Base-by-base conservation (phyloP, 2,329 filamentous ascomycete species). In the Phialocephala sp. region DNA sequence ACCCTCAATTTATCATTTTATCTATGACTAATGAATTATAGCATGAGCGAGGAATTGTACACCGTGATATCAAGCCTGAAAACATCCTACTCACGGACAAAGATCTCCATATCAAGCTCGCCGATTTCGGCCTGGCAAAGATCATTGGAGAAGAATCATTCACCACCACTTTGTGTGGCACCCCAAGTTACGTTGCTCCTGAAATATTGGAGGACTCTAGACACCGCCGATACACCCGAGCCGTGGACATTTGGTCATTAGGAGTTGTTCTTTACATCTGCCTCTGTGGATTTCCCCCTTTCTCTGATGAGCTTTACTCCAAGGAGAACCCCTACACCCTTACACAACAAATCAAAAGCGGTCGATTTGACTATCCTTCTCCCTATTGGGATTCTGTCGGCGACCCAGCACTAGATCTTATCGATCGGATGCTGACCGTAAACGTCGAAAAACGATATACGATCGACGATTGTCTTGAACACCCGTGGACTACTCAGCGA, bases 141-240 rank as follows among this genome's bases (percentile, higher is more conserved):
- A 98, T 99, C 71, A 97, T 99, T 71, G 96, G 96, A 68, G 95
- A 99, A 77, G 93, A 97, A 76, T 97, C 94, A 0, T 99, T 99
- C 76, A 98, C 95, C 1, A 97, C 94, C 0, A 98, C 95, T 0
- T 82, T 99, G 69, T 95, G 95, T 77, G 95, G 95, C 69, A 99
- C 95, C n/a, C 95, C 94, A 6, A 95, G 91, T 78, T 97, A 99
- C 76, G 94, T 98, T 67, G 95, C 96, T 0, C 95, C 95, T 0
- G 95, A 99, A 77, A 97, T 99, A 64, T 83, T 99, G 4, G 91
- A 93, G 74, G 91, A 94, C 68, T 88, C 87, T 20, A 90, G 88
- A 73, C 87, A 93, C 67, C 89, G 95, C 70, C 91, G 91, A 75
- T 99, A 99, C 80, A 97, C 94, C 62, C 92, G 93, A 74, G 94